Evolutionary conservation across 306 rosid species (phyloP), one percentile per base, ranked within the genome.

Genomic region (Hippophae gyantsensis): DNA sequence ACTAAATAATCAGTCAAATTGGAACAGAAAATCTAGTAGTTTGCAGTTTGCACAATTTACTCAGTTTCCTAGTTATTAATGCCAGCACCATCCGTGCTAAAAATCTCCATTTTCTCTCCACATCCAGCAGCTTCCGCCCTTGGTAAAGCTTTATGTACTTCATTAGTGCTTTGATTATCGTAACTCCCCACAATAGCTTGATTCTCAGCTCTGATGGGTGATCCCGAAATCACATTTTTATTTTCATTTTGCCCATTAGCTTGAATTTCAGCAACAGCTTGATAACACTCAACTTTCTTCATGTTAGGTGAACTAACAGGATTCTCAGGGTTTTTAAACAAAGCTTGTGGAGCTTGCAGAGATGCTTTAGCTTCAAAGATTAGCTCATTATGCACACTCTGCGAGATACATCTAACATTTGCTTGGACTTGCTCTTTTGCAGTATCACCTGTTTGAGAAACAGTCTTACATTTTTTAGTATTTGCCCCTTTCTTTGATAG

Each of bases 401-500:
- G 52, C 44, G 60, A 32, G 49, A 49, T 60, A 42, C 8, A 44
- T 44, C 63, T 42, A 48, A 48, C 80, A 43, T 32, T 69, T 51
- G 11, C 62, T 78, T 44, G 69, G 32, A 64, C 47, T 18, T 53
- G 9, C 14, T 25, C 57, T 26, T 53, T 26, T 2, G 38, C 3
- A 8, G 44, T 2, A 26, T 41, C 27, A 14, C 56, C 26, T 9
- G 56, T 8, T 43, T 10, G 52, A 18, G 59, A 13, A 48, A 63
- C 65, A 56, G 57, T 48, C n/a, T 41, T 6, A 52, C 47, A 56
- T 46, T 53, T 41, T 58, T 60, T 40, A 47, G 58, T 67, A 59
- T 71, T 75, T 56, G 62, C 78, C 79, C 66, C 77, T 69, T 66
- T 76, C 67, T 62, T 72, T 60, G 57, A 42, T 45, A 70, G 62